Evolutionary conservation across 83 land plant genomes (phyloP), one percentile per base, ranked within the genome.

Genomic region (Picea abies): DNA sequence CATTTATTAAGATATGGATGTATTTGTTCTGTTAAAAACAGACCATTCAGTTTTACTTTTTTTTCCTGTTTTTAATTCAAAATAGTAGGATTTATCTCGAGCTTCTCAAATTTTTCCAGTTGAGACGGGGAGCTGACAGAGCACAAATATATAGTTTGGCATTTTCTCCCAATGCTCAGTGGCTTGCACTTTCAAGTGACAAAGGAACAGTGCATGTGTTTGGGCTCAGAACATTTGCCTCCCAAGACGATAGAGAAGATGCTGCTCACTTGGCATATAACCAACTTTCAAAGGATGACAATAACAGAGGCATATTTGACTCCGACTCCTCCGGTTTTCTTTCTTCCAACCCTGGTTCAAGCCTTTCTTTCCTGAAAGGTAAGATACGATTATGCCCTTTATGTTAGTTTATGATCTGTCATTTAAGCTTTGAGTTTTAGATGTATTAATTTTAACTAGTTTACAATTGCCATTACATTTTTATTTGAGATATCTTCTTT

Each of bases 281-380:
- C 60, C 78, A 76, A 76, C 25, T 20, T 56, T 60, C 32, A 12
- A 76, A 76, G 60, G 78, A 81, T 26, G 60, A 67, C 25, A 76
- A 76, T 76, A 76, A 76, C 60, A 76, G 29, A 22, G 4, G 61
- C 15, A 6, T 20, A 23, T 85, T 76, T 2, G 66, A 60, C 20
- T 65, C 85, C 14, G 62, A 62, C 22, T 32, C 84, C 17, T 35
- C 37, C 22, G 65, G 16, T 52, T 22, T 12, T 52, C 67, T 88
- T 44, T 20, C 64, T 71, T 5, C 87, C 39, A 63, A 80, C 23
- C 63, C 85, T 20, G 60, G 62, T 52, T 84, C 90, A 58, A 81
- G 89, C 63, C 88, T 89, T 5, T 86, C 92, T 22, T 87, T 91
- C 76, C 85, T 89, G 65, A 88, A 84, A 85, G 92, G 94, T 89